Evolutionary conservation across 2,329 filamentous ascomycete genomes (phyloP).

Genomic region (Phoma herbarum): DNA sequence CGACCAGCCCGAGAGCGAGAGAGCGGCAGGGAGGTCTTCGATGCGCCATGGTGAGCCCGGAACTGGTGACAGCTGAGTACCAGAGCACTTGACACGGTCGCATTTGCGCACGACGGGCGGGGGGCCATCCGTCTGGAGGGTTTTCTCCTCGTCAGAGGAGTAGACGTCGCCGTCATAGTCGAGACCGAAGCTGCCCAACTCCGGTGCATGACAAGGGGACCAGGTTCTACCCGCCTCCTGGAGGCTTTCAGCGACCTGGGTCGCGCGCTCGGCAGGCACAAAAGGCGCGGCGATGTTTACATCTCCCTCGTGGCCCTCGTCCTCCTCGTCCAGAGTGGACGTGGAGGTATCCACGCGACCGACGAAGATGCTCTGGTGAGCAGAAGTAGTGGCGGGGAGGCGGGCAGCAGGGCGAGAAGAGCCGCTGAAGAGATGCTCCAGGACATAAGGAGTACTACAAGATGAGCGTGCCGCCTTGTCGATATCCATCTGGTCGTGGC

Average conservation of each 20-base stretch:
- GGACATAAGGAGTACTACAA: background rate
- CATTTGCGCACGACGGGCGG: background rate
- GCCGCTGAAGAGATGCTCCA: background rate
- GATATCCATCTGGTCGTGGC: background rate
- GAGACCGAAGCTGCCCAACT: background rate
- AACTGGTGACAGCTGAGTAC: conserved; percentile 1
- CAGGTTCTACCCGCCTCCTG: background rate
- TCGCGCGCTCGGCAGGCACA: background rate
- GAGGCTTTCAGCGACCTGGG: background rate
- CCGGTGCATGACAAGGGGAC: background rate
- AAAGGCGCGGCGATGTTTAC: background rate
- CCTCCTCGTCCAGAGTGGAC: background rate
- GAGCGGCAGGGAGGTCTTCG: background rate
- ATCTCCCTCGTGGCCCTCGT: background rate
- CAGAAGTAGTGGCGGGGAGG: background rate
- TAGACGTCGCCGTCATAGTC: background rate
- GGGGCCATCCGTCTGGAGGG: no score
- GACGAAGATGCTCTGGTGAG: background rate
- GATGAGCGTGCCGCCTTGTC: background rate
- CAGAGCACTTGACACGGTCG: background rate
- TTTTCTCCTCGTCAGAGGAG: no score
- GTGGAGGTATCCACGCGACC: background rate
- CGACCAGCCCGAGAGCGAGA: background rate
- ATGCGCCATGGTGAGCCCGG: background rate
- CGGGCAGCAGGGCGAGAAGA: background rate